Conservation (phyloP, 345 rosid species). For the Salix caprea region DNA sequence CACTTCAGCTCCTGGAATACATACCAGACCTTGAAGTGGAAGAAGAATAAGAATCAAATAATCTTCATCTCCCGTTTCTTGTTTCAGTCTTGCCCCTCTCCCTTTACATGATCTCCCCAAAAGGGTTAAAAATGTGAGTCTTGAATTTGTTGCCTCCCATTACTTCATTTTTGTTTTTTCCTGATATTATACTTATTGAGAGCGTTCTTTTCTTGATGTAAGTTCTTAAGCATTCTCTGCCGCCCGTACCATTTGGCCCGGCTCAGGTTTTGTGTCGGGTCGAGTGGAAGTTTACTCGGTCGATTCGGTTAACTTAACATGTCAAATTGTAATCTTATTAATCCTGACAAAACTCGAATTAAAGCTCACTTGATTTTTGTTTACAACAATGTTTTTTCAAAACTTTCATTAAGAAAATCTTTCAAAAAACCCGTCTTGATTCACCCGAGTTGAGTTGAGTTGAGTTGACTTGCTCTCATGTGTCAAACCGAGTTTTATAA, state of each 20-base stretch:
- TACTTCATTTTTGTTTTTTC: background rate
- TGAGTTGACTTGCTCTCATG: too few species aligned
- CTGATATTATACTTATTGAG: background rate
- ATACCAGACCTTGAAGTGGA: slow-evolving; percentile 86
- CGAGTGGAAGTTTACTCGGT: too few species aligned
- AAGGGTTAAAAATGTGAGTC: background rate
- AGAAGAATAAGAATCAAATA: slow-evolving; percentile 31
- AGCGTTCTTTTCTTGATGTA: background rate
- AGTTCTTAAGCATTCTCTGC: background rate
- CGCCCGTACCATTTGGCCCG: too few species aligned
- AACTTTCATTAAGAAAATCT: too few species aligned
- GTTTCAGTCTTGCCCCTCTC: background rate
- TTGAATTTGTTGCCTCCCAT: background rate
- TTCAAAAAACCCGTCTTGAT: too few species aligned
- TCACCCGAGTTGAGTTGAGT: too few species aligned
- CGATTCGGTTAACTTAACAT: accelerated
- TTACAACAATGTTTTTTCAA: too few species aligned
- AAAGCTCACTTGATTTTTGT: too few species aligned
- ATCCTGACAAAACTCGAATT: too few species aligned
- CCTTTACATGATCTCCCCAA: background rate
- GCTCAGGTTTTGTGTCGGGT: too few species aligned
- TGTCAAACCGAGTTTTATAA: too few species aligned
- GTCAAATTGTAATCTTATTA: too few species aligned
- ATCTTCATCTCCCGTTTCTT: background rate
- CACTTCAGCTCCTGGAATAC: slow-evolving; percentile 85